phyloP scores from a whole-genome alignment of 1,284 basidiomycete species.

The Amylostereum areolatum region DNA sequence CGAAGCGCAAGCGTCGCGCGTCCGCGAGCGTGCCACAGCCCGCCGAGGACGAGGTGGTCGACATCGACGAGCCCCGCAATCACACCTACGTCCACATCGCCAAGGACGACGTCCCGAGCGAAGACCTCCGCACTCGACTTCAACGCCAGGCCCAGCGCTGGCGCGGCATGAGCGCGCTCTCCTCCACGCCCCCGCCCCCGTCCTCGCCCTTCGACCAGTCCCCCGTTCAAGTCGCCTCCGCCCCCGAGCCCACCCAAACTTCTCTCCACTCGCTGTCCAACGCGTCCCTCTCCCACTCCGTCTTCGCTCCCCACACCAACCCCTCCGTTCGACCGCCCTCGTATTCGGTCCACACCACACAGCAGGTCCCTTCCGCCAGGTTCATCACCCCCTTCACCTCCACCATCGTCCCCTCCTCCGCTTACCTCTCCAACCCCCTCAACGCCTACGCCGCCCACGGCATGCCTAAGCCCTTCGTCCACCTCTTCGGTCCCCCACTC shows the following conservation, averaged over 20 bases:
- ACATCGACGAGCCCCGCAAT: conserved; percentile 41
- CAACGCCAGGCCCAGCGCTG: conserved; percentile 57
- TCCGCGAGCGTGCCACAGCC: conserved; percentile 22
- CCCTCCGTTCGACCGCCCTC: conserved; percentile 41
- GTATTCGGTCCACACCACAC: conserved; percentile 42
- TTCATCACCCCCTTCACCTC: conserved; percentile 55
- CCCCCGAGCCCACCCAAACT: conserved; percentile 22
- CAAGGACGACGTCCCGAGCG: conserved; percentile 45
- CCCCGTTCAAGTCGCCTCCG: conserved; percentile 23
- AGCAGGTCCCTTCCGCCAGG: conserved; percentile 38
- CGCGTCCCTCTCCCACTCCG: conserved; percentile 28
- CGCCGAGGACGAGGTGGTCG: conserved; percentile 41
- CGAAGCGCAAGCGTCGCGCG: conserved; percentile 36
- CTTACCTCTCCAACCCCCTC: conserved; percentile 60
- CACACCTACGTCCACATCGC: conserved; percentile 36
- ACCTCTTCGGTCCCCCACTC: conserved; percentile 75
- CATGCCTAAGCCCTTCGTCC: conserved; percentile 75
- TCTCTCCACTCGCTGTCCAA: conserved; percentile 29
- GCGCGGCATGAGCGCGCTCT: conserved; percentile 63
- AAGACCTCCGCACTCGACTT: conserved; percentile 46
- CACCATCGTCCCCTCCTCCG: conserved; percentile 52
- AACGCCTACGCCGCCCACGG: conserved; percentile 69
- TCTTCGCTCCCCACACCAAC: conserved; percentile 30
- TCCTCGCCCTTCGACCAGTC: conserved; percentile 24
- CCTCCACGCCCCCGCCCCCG: conserved; percentile 25